Evolutionary conservation across 345 rosid species (phyloP), one percentile per base, ranked within the genome.

Genomic region (Euphorbia tirucalli): DNA sequence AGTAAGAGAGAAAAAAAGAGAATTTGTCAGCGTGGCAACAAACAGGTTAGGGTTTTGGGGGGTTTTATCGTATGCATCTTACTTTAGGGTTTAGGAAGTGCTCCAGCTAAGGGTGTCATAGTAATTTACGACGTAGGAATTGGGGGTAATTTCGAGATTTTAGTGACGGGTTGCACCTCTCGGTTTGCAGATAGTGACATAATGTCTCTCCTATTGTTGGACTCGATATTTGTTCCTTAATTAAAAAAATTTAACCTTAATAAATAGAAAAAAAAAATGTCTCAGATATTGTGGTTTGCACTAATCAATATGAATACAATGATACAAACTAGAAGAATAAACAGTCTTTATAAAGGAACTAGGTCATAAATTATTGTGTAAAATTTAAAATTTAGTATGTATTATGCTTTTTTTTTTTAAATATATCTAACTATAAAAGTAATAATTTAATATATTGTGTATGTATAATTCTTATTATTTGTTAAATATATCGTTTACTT

Each of bases 31-130:
- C 30, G 72, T n/a, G 69, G 71, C 65, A 74, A 71, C 72, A 74
- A 64, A 79, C 21, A 28, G 43, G 77, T 71, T 88, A 90, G 93
- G 93, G 96, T 88, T 90, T 90, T 90, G 80, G 69, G 85, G 77
- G 89, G 75, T 87, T 83, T 31, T 70, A 68, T 77, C 64, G 2
- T 18, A 15, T 78, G 78, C 10, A 16, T 50, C 8, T 54, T 15
- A 16, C 14, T 16, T 0, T 5, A 7, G 0, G 3, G 11, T 46
- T 79, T 70, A 83, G 39, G 78, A 43, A 0, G 22, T 3, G 5
- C 28, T 52, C 24, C 4, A 0, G 14, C 0, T 2, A 0, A 28
- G 69, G 68, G 59, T 43, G 55, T 16, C 14, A 2, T 25, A 19
- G 83, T 72, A 66, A 57, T 69, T 76, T 24, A 0, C 0, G 52